phyloP scores from a whole-genome alignment of 352 stramenopile species.

The Hyaloperonospora brassicae region DNA sequence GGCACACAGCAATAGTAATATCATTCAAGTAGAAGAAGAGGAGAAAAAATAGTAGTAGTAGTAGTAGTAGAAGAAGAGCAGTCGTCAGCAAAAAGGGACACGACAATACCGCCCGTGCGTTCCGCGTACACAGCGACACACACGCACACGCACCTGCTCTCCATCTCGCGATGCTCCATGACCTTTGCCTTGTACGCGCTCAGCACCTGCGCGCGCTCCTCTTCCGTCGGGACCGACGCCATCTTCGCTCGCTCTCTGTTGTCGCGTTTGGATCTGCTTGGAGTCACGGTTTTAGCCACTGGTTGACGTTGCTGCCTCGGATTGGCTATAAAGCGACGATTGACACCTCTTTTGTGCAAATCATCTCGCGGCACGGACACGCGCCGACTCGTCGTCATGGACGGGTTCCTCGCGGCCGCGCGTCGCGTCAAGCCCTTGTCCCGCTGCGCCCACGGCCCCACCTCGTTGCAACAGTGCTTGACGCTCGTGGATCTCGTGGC shows the following conservation, averaged over 20 bases:
- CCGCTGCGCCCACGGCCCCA: conserved; percentile 32
- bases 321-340: too few species aligned
- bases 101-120: neutral
- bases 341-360: too few species aligned
- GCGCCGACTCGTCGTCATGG: conserved; percentile 20
- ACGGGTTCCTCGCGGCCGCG: conserved; percentile 46
- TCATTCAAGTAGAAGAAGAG: too few species aligned
- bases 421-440: conserved; percentile 65
- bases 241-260: conserved; percentile 26
- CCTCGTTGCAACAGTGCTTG: conserved; percentile 54
- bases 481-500: conserved; percentile 71
- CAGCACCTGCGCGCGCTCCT: conserved; percentile 89
- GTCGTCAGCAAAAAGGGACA: too few species aligned
- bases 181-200: conserved; percentile 95
- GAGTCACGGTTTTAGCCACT: conserved; percentile 13
- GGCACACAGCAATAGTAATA: too few species aligned
- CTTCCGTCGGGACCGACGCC: conserved; percentile 57
- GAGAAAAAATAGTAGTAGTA: too few species aligned
- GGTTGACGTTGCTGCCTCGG: neutral
- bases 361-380: too few species aligned
- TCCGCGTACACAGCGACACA: neutral
- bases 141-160: conserved; percentile 73
- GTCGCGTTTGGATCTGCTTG: conserved; percentile 22
- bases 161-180: conserved; percentile 93
- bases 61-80: too few species aligned